Conservation (phyloP, 2,329 filamentous ascomycete species). For the Venturiaceae sp. region DNA sequence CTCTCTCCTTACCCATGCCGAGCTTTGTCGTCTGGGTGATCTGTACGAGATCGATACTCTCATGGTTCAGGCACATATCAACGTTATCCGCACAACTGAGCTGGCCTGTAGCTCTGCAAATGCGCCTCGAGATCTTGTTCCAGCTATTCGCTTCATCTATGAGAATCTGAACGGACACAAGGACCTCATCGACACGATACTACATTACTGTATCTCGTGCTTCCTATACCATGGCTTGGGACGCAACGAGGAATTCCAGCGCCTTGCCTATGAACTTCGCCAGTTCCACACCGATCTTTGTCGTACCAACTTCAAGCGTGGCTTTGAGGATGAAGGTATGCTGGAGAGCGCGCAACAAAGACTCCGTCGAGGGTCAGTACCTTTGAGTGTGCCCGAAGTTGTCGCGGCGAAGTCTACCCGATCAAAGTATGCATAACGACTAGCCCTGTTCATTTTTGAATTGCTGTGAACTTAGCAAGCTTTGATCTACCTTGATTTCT, state of each 20-base stretch:
- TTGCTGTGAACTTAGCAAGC: too few relatives aligned
- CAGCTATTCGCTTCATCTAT: slow-evolving; percentile 28
- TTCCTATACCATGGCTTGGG: slow-evolving; percentile 28
- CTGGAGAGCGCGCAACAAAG: too few relatives aligned
- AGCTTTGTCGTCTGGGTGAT: slow-evolving; percentile 30
- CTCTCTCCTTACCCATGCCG: slow-evolving; percentile 28
- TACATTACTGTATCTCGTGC: slow-evolving; percentile 32
- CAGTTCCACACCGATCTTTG: slow-evolving; percentile 32
- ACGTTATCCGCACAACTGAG: slow-evolving; percentile 28
- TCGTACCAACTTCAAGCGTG: slow-evolving; percentile 24
- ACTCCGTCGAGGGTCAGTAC: too few relatives aligned
- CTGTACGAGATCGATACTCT: slow-evolving; percentile 30
- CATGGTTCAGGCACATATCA: slow-evolving; percentile 26
- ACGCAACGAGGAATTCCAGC: slow-evolving; percentile 24
- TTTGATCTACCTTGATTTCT: too few relatives aligned
- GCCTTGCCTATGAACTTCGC: slow-evolving; percentile 23
- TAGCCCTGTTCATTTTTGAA: not conserved
- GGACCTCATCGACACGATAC: slow-evolving; percentile 26
- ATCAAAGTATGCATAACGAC: not conserved
- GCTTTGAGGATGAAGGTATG: slow-evolving; percentile 29
- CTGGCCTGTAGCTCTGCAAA: slow-evolving; percentile 25
- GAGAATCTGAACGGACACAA: slow-evolving; percentile 16
- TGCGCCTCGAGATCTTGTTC: slow-evolving; percentile 28
- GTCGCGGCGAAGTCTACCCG: not conserved
- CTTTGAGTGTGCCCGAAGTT: too few relatives aligned